A percentile compares a stretch with the other conserved stretches of the same genome.
phyloP scores from a whole-genome alignment of 768 basidiomycete genomes.

The Coprinellus micaceus region DNA sequence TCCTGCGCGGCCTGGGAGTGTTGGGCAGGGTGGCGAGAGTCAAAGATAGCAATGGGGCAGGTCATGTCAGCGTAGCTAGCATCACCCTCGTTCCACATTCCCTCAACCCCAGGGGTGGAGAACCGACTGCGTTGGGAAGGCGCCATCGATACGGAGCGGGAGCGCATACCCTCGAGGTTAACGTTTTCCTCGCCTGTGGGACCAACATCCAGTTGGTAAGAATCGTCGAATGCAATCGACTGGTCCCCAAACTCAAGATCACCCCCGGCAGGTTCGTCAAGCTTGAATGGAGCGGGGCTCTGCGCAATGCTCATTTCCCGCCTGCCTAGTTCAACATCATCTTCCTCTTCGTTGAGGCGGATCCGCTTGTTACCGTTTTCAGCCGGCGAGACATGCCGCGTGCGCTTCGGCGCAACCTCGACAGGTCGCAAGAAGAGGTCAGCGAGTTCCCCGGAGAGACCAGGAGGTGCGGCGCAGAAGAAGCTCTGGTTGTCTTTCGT shows the following conservation, averaged over 20 bases:
- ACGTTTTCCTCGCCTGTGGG: conserved; percentile 29
- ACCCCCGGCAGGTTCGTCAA: conserved; percentile 20
- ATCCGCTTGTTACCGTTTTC: conserved; percentile 58
- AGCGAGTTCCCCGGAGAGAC: conserved; percentile 75
- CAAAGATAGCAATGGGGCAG: conserved; percentile 82
- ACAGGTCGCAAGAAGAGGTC: conserved; percentile 83
- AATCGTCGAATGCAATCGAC: conserved; percentile 53
- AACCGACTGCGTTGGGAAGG: conserved; percentile 58
- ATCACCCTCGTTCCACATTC: conserved; percentile 52
- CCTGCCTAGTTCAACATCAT: conserved; percentile 68
- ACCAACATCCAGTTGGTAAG: conserved; percentile 64
- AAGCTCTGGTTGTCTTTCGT: conserved; percentile 67
- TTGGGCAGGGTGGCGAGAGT: conserved; percentile 54
- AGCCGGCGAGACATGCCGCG: conserved; percentile 52
- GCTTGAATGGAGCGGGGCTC: conserved; percentile 52
- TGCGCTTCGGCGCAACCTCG: conserved; percentile 48
- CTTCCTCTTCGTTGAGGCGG: conserved; percentile 50
- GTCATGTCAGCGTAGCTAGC: conserved; percentile 63
- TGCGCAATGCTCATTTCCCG: conserved; percentile 63
- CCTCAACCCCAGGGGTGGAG: conserved; percentile 65
- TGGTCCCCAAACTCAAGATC: conserved; percentile 63
- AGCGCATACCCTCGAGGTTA: conserved; percentile 38
- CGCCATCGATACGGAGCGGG: conserved; percentile 46
- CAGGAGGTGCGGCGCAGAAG: conserved; percentile 83
- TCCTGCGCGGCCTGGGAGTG: conserved; percentile 40